Percentiles rank a stretch among this genome's conserved stretches.
Conservation (phyloP, 2,329 filamentous ascomycete species). For the Trichophyton benhamiae region DNA sequence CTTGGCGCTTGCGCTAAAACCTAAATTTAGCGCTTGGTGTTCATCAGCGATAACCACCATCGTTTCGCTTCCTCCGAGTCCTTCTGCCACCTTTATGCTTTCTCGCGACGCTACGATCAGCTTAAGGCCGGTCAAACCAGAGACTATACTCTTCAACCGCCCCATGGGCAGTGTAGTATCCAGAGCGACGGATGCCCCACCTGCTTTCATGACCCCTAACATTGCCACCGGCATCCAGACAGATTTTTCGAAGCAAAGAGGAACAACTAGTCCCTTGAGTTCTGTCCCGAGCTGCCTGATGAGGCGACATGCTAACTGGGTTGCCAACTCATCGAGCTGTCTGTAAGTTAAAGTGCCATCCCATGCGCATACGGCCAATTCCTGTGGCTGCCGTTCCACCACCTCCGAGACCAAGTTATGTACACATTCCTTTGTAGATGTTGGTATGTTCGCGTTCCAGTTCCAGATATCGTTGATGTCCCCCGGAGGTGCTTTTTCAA, state of each 20-base stretch:
- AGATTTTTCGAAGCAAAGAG: slow-evolving; percentile 13
- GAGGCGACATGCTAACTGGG: too few species aligned
- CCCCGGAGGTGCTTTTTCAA: neutral
- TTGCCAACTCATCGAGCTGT: too few species aligned
- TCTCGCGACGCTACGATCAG: neutral
- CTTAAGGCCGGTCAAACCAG: neutral
- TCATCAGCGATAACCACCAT: neutral
- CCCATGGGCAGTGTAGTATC: too few species aligned
- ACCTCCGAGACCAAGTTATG: slow-evolving; percentile 11
- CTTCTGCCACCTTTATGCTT: too few species aligned
- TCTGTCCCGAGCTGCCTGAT: too few species aligned
- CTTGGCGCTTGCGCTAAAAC: neutral
- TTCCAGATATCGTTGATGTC: slow-evolving; percentile 12
- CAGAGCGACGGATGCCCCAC: too few species aligned
- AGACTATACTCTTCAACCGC: slow-evolving; percentile 5
- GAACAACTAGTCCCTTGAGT: neutral
- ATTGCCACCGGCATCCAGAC: slow-evolving; percentile 10
- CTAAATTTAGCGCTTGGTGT: neutral
- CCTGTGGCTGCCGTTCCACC: slow-evolving; percentile 8
- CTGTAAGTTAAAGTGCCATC: slow-evolving; percentile 25
- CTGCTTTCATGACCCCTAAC: too few species aligned
- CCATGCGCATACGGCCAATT: slow-evolving; percentile 15
- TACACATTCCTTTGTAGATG: slow-evolving; percentile 13
- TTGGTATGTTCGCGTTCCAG: slow-evolving; percentile 16
- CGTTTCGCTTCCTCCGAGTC: too few species aligned